Conservation (phyloP, 2,329 filamentous ascomycete species). For the Raffaelea arxii region DNA sequence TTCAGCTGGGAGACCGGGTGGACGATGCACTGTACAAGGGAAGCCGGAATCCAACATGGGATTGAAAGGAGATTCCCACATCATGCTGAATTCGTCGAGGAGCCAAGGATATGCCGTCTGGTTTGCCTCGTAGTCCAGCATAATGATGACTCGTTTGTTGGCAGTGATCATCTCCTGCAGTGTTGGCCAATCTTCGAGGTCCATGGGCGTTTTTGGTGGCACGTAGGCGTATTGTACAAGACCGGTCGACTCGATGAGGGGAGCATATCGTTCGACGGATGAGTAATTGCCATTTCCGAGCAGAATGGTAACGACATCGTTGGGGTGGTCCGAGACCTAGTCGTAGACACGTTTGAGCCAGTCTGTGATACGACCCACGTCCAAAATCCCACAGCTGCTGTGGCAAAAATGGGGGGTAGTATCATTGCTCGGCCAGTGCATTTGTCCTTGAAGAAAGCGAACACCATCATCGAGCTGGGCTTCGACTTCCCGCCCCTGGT, state of each 20-base stretch:
- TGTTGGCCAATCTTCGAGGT: slow-evolving; percentile 71
- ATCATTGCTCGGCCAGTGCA: slow-evolving; percentile 44
- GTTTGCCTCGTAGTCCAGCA: slow-evolving; percentile 79
- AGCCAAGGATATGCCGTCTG: slow-evolving; percentile 73
- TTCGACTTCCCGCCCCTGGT: slow-evolving; percentile 59
- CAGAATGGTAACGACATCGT: slow-evolving; percentile 80
- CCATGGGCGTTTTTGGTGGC: slow-evolving; percentile 62
- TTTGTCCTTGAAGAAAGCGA: slow-evolving; percentile 53
- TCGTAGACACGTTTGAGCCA: slow-evolving; percentile 59
- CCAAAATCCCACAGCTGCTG: slow-evolving; percentile 72
- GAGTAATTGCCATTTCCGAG: slow-evolving; percentile 77
- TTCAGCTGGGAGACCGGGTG: slow-evolving; percentile 49
- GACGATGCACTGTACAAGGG: slow-evolving; percentile 70
- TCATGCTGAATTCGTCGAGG: slow-evolving; percentile 75
- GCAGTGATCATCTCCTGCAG: slow-evolving; percentile 64
- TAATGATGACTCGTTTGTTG: slow-evolving; percentile 64
- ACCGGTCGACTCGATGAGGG: slow-evolving; percentile 61
- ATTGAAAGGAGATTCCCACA: slow-evolving; percentile 89
- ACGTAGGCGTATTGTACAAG: slow-evolving; percentile 64
- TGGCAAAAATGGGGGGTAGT: slow-evolving; percentile 68
- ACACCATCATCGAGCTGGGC: slow-evolving; percentile 71
- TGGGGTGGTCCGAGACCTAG: slow-evolving; percentile 71
- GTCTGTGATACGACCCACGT: slow-evolving; percentile 66
- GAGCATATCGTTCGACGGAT: slow-evolving; percentile 51
- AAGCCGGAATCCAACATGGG: slow-evolving; percentile 46